Evolutionary conservation across 495 filamentous ascomycete genomes (phyloP), one percentile per base, ranked within the genome.

Genomic region (Ramalina peruviana): DNA sequence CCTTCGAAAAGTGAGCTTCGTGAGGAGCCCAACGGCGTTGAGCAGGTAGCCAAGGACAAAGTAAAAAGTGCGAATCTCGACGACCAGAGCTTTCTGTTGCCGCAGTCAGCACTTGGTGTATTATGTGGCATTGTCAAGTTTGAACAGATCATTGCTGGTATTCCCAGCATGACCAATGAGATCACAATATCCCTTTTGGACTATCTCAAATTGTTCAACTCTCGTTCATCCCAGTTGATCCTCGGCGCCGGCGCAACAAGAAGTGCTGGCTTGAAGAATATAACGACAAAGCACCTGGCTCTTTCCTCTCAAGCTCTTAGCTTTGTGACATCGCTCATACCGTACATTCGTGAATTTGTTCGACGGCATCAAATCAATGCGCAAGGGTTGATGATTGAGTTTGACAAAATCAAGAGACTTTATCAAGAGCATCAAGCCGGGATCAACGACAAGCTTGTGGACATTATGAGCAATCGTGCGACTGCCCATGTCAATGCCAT

Each of bases 371-470:
- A 81, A 6, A 70, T 77, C 3, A 77, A 75, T 12, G 69, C 76
- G 6, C 61, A 67, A 17, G 67, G 72, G 48, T 61, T 88, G 25
- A 83, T 93, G 71, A 81, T 77, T 33, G 92, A 97, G 58, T 97
- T 94, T 53, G 92, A 97, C 65, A 95, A 88, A 69, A 81, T 94
- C 48, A 83, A 83, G 54, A 77, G 92, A 36, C 71, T 86, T 6
- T 90, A 83, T 56, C 86, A 94, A 58, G 92, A 99, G 58, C 92
- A 97, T 62, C 92, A 96, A 60, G 79, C 78, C 30, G 86, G 79
- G 53, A 97, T 97, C 49, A 86, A 94, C 58, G 88, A 94, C 47
- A 99, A 99, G 61, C 70, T 99, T 0, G 84, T 95, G 15, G 88
- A 94, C 50, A 97, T 99, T 52, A 96, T 97, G 89, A 81, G 80